Percentiles rank a stretch among this genome's conserved stretches.
Conservation (phyloP, 2,329 filamentous ascomycete genomes). For the Colletotrichum cuscutae region DNA sequence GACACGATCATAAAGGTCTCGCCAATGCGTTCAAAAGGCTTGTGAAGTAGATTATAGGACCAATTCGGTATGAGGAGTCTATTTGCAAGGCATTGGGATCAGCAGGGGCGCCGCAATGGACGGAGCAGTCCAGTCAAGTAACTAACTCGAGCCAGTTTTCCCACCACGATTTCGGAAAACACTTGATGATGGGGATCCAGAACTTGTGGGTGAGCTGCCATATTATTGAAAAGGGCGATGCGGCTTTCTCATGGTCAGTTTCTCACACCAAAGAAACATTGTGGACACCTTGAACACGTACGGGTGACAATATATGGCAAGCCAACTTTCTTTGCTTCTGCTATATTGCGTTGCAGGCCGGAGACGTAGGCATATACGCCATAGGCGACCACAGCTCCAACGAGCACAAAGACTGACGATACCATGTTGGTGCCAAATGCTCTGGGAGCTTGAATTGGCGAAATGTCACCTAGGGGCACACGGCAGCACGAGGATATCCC, state of each 20-base stretch:
- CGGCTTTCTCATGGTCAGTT: slow-evolving; percentile 47
- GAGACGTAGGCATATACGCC: slow-evolving; percentile 43
- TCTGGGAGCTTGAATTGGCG: background rate
- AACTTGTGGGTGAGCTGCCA: slow-evolving; percentile 67
- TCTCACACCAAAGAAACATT: background rate
- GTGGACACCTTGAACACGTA: slow-evolving; percentile 47
- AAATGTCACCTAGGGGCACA: background rate
- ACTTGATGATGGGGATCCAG: slow-evolving; percentile 65
- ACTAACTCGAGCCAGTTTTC: slow-evolving; percentile 70
- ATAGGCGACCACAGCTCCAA: slow-evolving; percentile 48
- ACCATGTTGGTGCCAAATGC: slow-evolving; percentile 42
- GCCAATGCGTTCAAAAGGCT: slow-evolving; percentile 67
- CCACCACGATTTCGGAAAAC: slow-evolving; percentile 65
- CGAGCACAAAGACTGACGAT: slow-evolving; percentile 47
- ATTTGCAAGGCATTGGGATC: slow-evolving; percentile 23
- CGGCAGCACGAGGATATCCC: background rate
- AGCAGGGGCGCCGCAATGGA: slow-evolving; percentile 3
- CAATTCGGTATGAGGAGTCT: slow-evolving; percentile 70
- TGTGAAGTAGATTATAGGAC: slow-evolving; percentile 64
- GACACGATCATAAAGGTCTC: slow-evolving; percentile 75
- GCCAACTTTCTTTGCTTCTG: slow-evolving; percentile 60
- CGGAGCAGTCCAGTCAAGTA: background rate
- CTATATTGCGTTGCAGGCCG: slow-evolving; percentile 57
- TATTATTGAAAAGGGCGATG: slow-evolving; percentile 58
- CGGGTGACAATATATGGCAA: slow-evolving; percentile 64